A percentile compares a stretch with the other conserved stretches of the same genome.
phyloP scores from a whole-genome alignment of 257 asterid genomes.

The Avicennia marina region DNA sequence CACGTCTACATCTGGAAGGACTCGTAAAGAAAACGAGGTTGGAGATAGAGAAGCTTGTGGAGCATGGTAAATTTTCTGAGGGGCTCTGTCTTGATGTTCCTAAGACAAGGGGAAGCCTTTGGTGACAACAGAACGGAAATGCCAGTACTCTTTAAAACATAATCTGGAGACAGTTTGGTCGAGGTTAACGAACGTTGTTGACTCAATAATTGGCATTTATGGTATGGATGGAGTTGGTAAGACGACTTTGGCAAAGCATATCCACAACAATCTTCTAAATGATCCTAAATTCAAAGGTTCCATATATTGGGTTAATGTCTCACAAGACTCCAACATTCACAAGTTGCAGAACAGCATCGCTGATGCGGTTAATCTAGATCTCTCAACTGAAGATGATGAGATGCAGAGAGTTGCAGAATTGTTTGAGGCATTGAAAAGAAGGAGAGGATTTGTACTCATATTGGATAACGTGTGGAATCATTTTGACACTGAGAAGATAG shows the following conservation, averaged over 20 bases:
- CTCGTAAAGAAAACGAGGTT: constrained; percentile 9
- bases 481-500: constrained; percentile 20
- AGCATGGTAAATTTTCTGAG: constrained; percentile 15
- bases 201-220: constrained; percentile 22
- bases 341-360: constrained; percentile 19
- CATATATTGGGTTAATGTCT: constrained; percentile 22
- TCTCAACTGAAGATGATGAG: constrained; percentile 17
- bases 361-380: constrained; percentile 8
- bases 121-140: constrained; percentile 18
- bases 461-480: constrained; percentile 23
- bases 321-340: constrained; percentile 16
- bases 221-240: constrained; percentile 29
- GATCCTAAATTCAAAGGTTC: constrained; percentile 15
- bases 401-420: constrained; percentile 20
- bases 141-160: constrained; percentile 12
- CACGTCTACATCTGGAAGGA: constrained; percentile 9
- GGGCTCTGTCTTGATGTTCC: constrained; percentile 20
- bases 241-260: constrained; percentile 26
- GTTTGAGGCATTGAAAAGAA: constrained; percentile 8
- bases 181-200: constrained; percentile 16
- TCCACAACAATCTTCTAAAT: constrained; percentile 20
- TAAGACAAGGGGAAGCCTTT: constrained; percentile 22
- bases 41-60: constrained; percentile 20
- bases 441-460: constrained; percentile 20
- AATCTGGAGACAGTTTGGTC: constrained; percentile 19